phyloP scores from a whole-genome alignment of 768 basidiomycete species.

The Pleurotus citrinopileatus region DNA sequence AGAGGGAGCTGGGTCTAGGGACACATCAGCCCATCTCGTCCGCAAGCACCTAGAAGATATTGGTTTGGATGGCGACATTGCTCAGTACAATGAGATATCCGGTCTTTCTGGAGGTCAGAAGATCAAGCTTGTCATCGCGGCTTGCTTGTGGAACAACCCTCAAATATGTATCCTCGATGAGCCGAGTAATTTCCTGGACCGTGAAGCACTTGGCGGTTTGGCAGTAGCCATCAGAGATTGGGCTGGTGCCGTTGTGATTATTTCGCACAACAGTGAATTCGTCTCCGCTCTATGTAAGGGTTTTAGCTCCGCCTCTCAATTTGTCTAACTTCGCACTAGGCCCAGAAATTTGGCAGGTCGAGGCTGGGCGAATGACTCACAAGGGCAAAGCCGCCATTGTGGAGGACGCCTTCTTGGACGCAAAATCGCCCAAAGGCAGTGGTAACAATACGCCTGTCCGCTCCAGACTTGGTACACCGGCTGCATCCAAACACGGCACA shows the following conservation, averaged over 20 bases:
- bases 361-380: slow-evolving; percentile 78
- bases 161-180: slow-evolving; percentile 87
- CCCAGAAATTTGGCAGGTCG: slow-evolving; percentile 94
- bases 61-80: slow-evolving; percentile 95
- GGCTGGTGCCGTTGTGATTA: slow-evolving; percentile 93
- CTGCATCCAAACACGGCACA: slow-evolving; percentile 67
- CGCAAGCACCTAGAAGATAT: slow-evolving; percentile 94
- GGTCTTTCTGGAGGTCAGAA: slow-evolving; percentile 96
- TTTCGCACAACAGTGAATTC: slow-evolving; percentile 93
- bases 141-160: slow-evolving; percentile 95
- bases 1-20: slow-evolving; percentile 90
- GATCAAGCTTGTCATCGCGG: slow-evolving; percentile 93
- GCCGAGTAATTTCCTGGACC: slow-evolving; percentile 96
- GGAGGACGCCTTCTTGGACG: slow-evolving; percentile 79
- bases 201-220: slow-evolving; percentile 91
- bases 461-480: slow-evolving; percentile 69
- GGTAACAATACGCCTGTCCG: slow-evolving; percentile 67
- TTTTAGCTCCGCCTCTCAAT: neutral
- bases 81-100: slow-evolving; percentile 95
- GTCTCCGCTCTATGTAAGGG: slow-evolving; percentile 75
- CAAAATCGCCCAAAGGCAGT: slow-evolving; percentile 68
- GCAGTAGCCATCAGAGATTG: slow-evolving; percentile 95
- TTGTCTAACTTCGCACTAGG: slow-evolving; percentile 37
- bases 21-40: slow-evolving; percentile 77
- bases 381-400: slow-evolving; percentile 85